These are phyloP conservation scores for Plectosphaerella sp. DNA, from an alignment of 2,329 filamentous ascomycete species.

Conservation along the genomic window DNA sequence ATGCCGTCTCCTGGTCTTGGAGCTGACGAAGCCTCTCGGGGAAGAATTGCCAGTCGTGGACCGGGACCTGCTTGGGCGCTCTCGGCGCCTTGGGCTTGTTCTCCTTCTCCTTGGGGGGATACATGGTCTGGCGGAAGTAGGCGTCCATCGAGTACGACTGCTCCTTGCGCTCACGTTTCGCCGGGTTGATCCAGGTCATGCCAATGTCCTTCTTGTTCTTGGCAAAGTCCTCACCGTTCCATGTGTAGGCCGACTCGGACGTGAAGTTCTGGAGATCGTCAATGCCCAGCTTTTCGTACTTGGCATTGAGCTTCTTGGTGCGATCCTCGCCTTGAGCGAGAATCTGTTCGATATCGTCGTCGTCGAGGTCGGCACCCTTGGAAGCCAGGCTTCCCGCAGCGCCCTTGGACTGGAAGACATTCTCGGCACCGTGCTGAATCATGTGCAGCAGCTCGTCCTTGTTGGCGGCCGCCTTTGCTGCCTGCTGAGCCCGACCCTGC, in stretches of 20 bases:
- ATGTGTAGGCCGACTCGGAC: conserved; percentile 95
- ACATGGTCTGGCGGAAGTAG: conserved; percentile 90
- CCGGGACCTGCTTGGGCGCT: conserved; percentile 84
- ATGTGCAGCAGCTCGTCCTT: conserved; percentile 96
- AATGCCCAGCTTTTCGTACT: conserved; percentile 94
- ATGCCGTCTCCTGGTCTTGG: conserved; percentile 94
- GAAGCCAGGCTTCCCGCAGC: conserved; percentile 55
- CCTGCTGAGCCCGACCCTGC: conserved; percentile 88
- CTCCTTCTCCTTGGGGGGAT: conserved; percentile 74
- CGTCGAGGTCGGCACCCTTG: conserved; percentile 61
- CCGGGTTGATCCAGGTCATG: conserved; percentile 94
- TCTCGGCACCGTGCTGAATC: conserved; percentile 98
- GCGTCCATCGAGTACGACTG: conserved; percentile 98
- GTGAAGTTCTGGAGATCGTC: conserved; percentile 98
- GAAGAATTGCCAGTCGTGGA: conserved; percentile 98
- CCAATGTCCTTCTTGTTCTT: conserved; percentile 89
- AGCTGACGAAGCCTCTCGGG: conserved; percentile 77
- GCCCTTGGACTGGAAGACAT: conserved; percentile 76
- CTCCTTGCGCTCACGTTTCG: conserved; percentile 97
- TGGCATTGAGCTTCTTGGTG: conserved; percentile 84
- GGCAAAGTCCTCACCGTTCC: conserved; percentile 97
- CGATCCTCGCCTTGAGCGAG: conserved; percentile 81
- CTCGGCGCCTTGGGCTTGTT: conserved; percentile 93
- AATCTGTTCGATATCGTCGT: conserved; percentile 89
- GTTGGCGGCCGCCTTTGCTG: conserved; percentile 84